Percentiles rank a stretch among this genome's conserved stretches.
Conservation (phyloP, 2,329 filamentous ascomycete species). For the Sporothrix euskadiensis region DNA sequence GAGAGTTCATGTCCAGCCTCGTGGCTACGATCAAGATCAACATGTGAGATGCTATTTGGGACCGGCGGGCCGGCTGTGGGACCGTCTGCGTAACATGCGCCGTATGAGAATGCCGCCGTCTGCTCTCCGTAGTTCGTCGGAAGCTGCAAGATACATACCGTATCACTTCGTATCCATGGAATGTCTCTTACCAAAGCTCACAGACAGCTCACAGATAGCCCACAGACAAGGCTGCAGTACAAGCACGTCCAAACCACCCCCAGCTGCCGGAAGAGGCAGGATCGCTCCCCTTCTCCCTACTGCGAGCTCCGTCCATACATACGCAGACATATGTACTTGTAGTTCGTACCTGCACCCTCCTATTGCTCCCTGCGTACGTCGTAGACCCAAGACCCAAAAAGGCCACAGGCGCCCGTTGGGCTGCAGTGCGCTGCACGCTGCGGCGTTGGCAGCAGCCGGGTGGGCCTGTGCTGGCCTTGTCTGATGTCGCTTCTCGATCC, state of each 20-base stretch:
- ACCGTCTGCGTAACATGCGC: background rate
- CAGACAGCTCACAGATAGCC: background rate
- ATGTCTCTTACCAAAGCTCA: background rate
- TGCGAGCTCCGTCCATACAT: background rate
- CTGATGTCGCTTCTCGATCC: background rate
- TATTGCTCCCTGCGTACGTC: background rate
- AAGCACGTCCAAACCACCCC: background rate
- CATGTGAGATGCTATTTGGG: background rate
- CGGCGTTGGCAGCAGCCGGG: constrained; percentile 8
- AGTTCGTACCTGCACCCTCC: background rate
- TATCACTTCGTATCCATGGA: background rate
- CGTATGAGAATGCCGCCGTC: background rate
- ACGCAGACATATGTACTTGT: background rate
- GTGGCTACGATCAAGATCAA: constrained; percentile 9
- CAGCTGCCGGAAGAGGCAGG: background rate
- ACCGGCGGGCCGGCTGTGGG: constrained; percentile 4
- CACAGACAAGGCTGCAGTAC: constrained; percentile 19
- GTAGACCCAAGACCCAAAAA: background rate
- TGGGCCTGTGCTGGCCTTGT: constrained; percentile 8
- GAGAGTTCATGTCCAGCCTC: background rate
- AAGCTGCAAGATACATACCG: background rate
- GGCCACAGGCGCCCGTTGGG: background rate
- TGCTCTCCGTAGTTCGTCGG: constrained; percentile 9
- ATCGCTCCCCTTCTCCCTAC: background rate
- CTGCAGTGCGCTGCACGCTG: constrained; percentile 11